These are phyloP conservation scores for Aspergillus udagawae DNA, from an alignment of 2,329 filamentous ascomycete species.

Conservation along the genomic window DNA sequence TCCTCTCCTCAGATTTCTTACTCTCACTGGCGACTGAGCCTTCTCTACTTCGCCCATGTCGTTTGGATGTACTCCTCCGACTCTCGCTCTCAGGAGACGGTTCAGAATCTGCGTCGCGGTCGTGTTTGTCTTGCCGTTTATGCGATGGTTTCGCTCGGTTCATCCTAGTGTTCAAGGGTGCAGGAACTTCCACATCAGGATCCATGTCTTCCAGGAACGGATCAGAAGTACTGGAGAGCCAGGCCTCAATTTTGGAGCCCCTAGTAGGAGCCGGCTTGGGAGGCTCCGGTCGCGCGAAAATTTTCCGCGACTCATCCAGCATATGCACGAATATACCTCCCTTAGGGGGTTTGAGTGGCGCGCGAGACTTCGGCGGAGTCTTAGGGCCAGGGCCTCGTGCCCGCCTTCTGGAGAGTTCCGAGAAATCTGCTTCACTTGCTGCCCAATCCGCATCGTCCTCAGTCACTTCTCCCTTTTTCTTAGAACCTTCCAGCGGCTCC, in stretches of 20 bases:
- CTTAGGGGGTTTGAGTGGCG: slow-evolving; percentile 32
- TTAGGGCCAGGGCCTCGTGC: slow-evolving; percentile 23
- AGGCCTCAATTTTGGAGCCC: slow-evolving; percentile 57
- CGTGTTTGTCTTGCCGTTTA: slow-evolving; percentile 20
- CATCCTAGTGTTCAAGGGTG: slow-evolving; percentile 39
- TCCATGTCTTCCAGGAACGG: slow-evolving; percentile 47
- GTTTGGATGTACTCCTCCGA: slow-evolving; percentile 20
- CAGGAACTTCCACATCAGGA: slow-evolving; percentile 35
- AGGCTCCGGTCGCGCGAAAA: slow-evolving; percentile 40
- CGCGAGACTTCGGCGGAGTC: slow-evolving; percentile 13
- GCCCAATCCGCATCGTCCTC: slow-evolving; percentile 34
- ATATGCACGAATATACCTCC: slow-evolving; percentile 43
- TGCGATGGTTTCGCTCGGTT: slow-evolving; percentile 29
- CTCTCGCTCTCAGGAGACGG: slow-evolving; percentile 23
- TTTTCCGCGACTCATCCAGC: slow-evolving; percentile 42
- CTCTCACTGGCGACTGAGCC: slow-evolving; percentile 12
- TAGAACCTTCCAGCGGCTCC: slow-evolving; percentile 20
- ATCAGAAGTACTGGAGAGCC: slow-evolving; percentile 56
- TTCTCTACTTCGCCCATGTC: slow-evolving; percentile 18
- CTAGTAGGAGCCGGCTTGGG: slow-evolving; percentile 39
- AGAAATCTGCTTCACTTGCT: slow-evolving; percentile 37
- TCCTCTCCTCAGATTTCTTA: slow-evolving; percentile 12
- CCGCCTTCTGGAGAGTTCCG: slow-evolving; percentile 35
- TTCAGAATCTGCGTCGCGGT: slow-evolving; percentile 17
- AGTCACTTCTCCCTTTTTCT: slow-evolving; percentile 22